Evolutionary conservation across 805 yeast genomes (phyloP), one percentile per base, ranked within the genome.

Genomic region (Ogataea philodendri): DNA sequence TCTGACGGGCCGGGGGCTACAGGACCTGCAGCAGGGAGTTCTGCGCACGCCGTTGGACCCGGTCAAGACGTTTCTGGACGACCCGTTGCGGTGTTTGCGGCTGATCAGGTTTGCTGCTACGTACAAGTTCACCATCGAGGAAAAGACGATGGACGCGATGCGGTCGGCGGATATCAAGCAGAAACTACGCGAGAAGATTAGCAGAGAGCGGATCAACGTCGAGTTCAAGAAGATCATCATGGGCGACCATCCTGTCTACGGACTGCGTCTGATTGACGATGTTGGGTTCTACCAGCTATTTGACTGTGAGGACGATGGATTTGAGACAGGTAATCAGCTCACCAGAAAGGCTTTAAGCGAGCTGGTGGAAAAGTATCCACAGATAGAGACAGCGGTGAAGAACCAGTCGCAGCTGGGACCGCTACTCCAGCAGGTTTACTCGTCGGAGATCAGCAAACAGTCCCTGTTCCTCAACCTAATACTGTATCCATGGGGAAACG

Each of bases 31-130:
- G 26, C 45, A 63, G 17, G 95, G 96, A 0, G 58, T 87, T 0
- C 65, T 93, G 39, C 67, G 96, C 36, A 93, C 98, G 0, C 99
- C 99, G 0, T 67, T 93, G 35, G 81, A 77, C 19, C 95, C 98
- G 5, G 56, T 70, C 25, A 77, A 82, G 51, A 93, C 99, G 1
- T 93, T 93, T 51, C 53, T 81, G 30, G 99, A 93, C 55, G 99
- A 93, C 59, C 99, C 99, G 1, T 69, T 93, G 41, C 71, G 99
- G 41, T 93, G 90, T 2, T 60, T 93, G 38, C 69, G 99, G 43
- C 63, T 93, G 38, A 74, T 93, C 17, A 67, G 99, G 47, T 93
- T 93, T 65, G 93, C 96, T 0, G 70, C 85, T 21, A 75, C 86
- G 38, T 86, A 83, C 52, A 69, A 76, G 30, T 93, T 89, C 54